A percentile compares a stretch with the other conserved stretches of the same genome.
These are phyloP conservation scores for Acorus gramineus DNA, from an alignment of 106 monocot genomes.

Conservation along the genomic window DNA sequence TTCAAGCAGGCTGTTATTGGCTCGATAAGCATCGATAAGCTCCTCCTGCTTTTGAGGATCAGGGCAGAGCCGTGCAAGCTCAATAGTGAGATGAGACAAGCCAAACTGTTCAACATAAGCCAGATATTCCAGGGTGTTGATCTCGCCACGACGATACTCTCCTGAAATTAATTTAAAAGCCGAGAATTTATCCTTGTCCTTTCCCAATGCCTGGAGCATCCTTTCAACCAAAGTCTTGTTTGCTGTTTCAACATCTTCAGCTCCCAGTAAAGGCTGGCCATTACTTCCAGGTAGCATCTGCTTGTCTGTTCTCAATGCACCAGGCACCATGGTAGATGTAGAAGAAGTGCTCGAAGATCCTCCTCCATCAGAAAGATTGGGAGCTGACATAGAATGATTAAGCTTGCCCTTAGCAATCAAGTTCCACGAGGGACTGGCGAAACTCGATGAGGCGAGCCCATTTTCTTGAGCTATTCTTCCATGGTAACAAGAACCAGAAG, in stretches of 20 bases:
- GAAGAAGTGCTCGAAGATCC: slow-evolving; percentile 1
- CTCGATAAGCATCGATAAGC: slow-evolving; percentile 55
- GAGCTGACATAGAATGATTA: slow-evolving; percentile 54
- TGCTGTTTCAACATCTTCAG: slow-evolving; percentile 40
- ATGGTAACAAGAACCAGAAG: too few relatives aligned
- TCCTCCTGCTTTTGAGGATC: slow-evolving; percentile 70
- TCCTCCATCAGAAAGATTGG: slow-evolving; percentile 26
- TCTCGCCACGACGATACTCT: slow-evolving; percentile 57
- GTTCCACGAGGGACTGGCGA: slow-evolving; percentile 23
- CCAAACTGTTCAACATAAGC: slow-evolving; percentile 88
- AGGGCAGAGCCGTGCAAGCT: slow-evolving; percentile 82
- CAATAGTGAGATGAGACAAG: slow-evolving; percentile 62
- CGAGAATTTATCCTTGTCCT: slow-evolving; percentile 60
- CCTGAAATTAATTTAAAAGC: slow-evolving; percentile 67
- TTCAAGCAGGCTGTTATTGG: slow-evolving; percentile 29
- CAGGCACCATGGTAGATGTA: slow-evolving; percentile 6
- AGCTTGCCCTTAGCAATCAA: slow-evolving; percentile 16
- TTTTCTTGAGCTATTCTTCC: slow-evolving; percentile 10
- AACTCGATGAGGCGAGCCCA: slow-evolving; percentile 17
- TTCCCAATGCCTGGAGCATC: slow-evolving; percentile 40
- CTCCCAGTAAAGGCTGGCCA: slow-evolving; percentile 8
- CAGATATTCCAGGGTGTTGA: slow-evolving; percentile 63
- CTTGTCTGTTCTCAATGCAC: not conserved
- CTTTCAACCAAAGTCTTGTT: slow-evolving; percentile 77
- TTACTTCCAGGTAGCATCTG: not conserved